A percentile compares a stretch with the other conserved stretches of the same genome.
phyloP scores from a whole-genome alignment of 768 basidiomycete species.

The Hericium coralloides region DNA sequence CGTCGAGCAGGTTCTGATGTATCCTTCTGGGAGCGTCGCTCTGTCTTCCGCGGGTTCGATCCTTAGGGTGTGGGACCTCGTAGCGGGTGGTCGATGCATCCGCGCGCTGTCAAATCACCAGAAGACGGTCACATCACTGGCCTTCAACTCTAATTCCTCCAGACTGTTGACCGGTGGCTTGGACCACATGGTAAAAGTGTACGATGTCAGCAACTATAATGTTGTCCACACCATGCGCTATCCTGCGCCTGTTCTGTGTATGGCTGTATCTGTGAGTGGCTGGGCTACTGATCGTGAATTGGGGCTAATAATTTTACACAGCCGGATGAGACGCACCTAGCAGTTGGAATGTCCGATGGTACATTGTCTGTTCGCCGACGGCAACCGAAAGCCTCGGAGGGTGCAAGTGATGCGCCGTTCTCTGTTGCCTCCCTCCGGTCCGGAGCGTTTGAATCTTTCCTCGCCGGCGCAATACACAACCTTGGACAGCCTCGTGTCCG shows the following conservation, averaged over 20 bases:
- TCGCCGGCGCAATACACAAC: slow-evolving; percentile 41
- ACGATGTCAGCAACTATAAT: slow-evolving; percentile 88
- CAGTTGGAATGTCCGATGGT: slow-evolving; percentile 96
- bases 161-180: slow-evolving; percentile 84
- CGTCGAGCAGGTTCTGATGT: slow-evolving; percentile 89
- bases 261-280: slow-evolving; percentile 79
- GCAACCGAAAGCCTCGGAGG: slow-evolving; percentile 65
- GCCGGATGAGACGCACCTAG: slow-evolving; percentile 96
- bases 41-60: slow-evolving; percentile 89
- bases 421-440: slow-evolving; percentile 34
- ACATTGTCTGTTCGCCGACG: slow-evolving; percentile 94
- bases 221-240: slow-evolving; percentile 99
- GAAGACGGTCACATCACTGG: slow-evolving; percentile 88
- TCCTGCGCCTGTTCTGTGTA: slow-evolving; percentile 81
- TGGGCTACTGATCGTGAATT: not conserved
- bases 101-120: slow-evolving; percentile 95
- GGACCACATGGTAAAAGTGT: slow-evolving; percentile 98
- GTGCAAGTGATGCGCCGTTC: slow-evolving; percentile 24
- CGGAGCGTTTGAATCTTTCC: slow-evolving; percentile 61
- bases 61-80: slow-evolving; percentile 89
- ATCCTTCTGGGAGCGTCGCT: slow-evolving; percentile 80
- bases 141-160: slow-evolving; percentile 68
- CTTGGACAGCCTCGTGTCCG: slow-evolving; percentile 50
- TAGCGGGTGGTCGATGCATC: slow-evolving; percentile 82
- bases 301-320: slow-evolving; percentile 23